A percentile compares a stretch with the other conserved stretches of the same genome.
Evolutionary conservation across 176 grass and related monocot genomes (phyloP).

Genomic region (Eragrostis curvula): DNA sequence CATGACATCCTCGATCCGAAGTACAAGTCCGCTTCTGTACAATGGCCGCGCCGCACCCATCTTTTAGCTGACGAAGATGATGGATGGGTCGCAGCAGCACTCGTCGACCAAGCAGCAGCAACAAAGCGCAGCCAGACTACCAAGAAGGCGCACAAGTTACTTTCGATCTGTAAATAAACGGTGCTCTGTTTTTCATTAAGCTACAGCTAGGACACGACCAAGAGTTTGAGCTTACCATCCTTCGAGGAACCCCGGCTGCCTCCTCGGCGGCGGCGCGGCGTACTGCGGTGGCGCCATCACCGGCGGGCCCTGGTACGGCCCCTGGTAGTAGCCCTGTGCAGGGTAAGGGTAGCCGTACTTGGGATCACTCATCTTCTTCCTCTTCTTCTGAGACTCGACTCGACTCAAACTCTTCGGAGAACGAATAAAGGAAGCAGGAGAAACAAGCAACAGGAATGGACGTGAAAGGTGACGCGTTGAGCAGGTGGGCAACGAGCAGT

Average conservation of each 20-base stretch:
- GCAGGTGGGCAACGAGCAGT: not conserved
- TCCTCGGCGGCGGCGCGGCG: constrained; percentile 54
- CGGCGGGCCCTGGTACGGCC: constrained; percentile 86
- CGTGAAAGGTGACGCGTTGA: not conserved
- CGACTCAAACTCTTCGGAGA: not conserved
- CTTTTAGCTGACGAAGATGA: constrained; percentile 54
- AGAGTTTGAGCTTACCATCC: constrained; percentile 55
- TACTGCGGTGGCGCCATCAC: constrained; percentile 95
- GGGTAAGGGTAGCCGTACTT: constrained; percentile 88
- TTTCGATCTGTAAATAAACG: not conserved
- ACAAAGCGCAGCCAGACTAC: constrained; percentile 73
- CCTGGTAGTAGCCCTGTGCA: constrained; percentile 63
- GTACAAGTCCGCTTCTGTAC: constrained; percentile 3
- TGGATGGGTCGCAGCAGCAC: constrained; percentile 82
- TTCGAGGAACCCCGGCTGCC: constrained; percentile 61
- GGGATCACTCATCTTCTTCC: constrained; percentile 68
- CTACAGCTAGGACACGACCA: not conserved
- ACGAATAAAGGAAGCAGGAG: not conserved
- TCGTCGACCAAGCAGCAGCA: constrained; percentile 80
- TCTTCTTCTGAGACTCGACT: not conserved
- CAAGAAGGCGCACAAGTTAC: not conserved
- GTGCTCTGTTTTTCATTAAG: not conserved
- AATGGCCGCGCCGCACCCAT: not conserved
- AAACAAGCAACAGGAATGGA: not conserved
- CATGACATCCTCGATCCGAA: not conserved